These are phyloP conservation scores for Toxicodendron radicans DNA, from an alignment of 345 rosid species.

Conservation along the genomic window DNA sequence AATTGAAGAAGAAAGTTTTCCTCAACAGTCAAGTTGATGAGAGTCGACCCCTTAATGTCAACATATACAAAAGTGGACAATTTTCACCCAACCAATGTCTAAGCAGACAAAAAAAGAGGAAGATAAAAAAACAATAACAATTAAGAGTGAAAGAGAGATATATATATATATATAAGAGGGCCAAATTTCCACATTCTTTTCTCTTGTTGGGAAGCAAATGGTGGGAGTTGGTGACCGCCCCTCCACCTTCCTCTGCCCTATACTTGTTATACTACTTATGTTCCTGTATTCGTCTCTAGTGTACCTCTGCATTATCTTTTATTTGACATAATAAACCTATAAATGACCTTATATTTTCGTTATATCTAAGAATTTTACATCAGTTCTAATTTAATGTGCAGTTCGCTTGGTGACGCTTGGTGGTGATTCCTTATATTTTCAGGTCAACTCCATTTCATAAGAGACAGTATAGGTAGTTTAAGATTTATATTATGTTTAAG, in stretches of 20 bases:
- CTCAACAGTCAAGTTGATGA: slow-evolving; percentile 12
- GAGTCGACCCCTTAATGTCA: slow-evolving; percentile 28
- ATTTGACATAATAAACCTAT: no score
- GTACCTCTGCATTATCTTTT: no score
- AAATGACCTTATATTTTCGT: no score
- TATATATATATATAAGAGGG: not conserved
- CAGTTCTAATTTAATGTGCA: not conserved
- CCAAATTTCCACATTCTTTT: slow-evolving; percentile 42
- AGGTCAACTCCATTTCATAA: not conserved
- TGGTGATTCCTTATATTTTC: not conserved
- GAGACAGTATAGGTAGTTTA: not conserved
- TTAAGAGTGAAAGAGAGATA: slow-evolving; percentile 7
- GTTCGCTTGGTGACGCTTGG: not conserved
- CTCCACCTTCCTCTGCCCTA: slow-evolving; percentile 38
- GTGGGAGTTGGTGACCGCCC: slow-evolving; percentile 81
- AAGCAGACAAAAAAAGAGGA: no score
- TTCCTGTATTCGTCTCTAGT: no score
- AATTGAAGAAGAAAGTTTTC: slow-evolving; percentile 38
- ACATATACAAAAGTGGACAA: slow-evolving; percentile 33
- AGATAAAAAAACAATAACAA: slow-evolving; percentile 10
- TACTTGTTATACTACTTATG: not conserved
- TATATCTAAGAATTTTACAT: no score
- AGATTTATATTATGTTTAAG: not conserved
- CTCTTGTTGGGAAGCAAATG: slow-evolving; percentile 61
- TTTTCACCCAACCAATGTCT: slow-evolving; percentile 27